Percentiles rank a stretch among this genome's conserved stretches.
phyloP scores from a whole-genome alignment of 1,284 basidiomycete species.

The Spongiforma sp. region DNA sequence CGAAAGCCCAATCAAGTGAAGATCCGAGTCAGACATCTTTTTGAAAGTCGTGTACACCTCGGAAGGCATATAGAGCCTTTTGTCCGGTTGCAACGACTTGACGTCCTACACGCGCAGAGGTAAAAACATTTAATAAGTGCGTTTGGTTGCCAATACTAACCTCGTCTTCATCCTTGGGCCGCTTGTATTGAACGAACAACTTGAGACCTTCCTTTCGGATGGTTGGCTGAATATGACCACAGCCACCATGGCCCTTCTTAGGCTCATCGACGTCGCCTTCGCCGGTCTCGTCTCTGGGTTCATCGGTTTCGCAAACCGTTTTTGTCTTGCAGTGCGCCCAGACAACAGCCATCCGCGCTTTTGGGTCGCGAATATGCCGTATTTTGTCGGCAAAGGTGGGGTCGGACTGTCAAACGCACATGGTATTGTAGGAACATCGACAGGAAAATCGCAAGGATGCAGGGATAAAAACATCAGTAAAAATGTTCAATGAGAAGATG shows the following conservation, averaged over 20 bases:
- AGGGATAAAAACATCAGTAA: slow-evolving; percentile 63
- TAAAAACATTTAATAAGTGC: slow-evolving; percentile 17
- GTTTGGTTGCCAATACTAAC: slow-evolving; percentile 50
- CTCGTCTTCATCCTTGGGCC: slow-evolving; percentile 92
- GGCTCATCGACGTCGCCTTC: slow-evolving; percentile 74
- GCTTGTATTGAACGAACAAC: slow-evolving; percentile 96
- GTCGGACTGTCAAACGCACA: slow-evolving; percentile 67
- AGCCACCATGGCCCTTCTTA: slow-evolving; percentile 93
- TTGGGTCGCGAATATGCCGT: slow-evolving; percentile 85
- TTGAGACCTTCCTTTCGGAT: slow-evolving; percentile 97
- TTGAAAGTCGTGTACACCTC: slow-evolving; percentile 93
- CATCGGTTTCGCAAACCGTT: slow-evolving; percentile 86
- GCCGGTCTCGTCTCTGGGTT: slow-evolving; percentile 83
- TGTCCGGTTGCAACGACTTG: slow-evolving; percentile 89
- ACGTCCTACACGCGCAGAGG: slow-evolving; percentile 58
- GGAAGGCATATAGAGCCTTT: slow-evolving; percentile 84
- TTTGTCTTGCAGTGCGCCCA: slow-evolving; percentile 89
- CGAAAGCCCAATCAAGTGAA: slow-evolving; percentile 92
- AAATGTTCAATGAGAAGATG: slow-evolving; percentile 45
- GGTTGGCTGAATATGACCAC: slow-evolving; percentile 91
- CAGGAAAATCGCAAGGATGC: slow-evolving; percentile 43
- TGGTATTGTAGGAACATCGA: slow-evolving; percentile 29
- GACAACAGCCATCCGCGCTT: slow-evolving; percentile 86
- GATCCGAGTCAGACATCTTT: slow-evolving; percentile 91
- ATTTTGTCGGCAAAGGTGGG: slow-evolving; percentile 84